Conservation (phyloP, 345 rosid species). For the Noccaea bulbosa region DNA sequence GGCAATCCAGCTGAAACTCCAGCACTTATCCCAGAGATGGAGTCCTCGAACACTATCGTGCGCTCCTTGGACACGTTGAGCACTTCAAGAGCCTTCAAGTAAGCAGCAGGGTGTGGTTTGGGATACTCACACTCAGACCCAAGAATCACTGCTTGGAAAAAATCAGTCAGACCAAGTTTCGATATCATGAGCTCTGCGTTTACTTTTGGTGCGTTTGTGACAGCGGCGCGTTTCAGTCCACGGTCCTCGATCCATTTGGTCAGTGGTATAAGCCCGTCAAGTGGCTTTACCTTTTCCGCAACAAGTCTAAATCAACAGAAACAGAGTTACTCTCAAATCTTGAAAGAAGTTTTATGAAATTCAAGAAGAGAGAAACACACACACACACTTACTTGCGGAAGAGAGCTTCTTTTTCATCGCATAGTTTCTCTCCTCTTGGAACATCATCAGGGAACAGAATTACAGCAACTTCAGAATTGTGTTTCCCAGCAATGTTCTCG, state of each 20-base stretch:
- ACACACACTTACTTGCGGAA: conserved; percentile 61
- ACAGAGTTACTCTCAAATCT: conserved; percentile 22
- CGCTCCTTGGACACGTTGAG: conserved; percentile 85
- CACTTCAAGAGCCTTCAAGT: conserved; percentile 78
- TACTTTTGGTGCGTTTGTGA: conserved; percentile 83
- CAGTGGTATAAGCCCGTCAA: conserved; percentile 68
- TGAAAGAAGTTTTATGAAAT: not conserved
- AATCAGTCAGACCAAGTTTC: conserved; percentile 75
- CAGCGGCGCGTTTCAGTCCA: conserved; percentile 93
- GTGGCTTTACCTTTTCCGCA: conserved; percentile 58
- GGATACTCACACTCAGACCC: conserved; percentile 83
- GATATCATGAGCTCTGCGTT: conserved; percentile 92
- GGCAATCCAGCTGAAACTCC: conserved; percentile 98
- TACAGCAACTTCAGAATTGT: conserved; percentile 73
- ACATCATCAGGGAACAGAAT: conserved; percentile 72
- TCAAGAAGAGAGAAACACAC: not conserved
- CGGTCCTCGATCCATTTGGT: conserved; percentile 86
- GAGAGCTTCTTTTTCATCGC: conserved; percentile 79
- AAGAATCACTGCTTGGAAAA: conserved; percentile 70
- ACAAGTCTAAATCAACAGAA: conserved; percentile 58
- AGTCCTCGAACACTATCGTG: conserved; percentile 83
- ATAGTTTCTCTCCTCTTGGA: conserved; percentile 60
- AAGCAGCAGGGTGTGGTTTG: conserved; percentile 89
- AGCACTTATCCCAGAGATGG: conserved; percentile 88
- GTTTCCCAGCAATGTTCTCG: conserved; percentile 76